Evolutionary conservation across 2,329 filamentous ascomycete species (phyloP), one percentile per base, ranked within the genome.

Genomic region (Claviceps sp.): DNA sequence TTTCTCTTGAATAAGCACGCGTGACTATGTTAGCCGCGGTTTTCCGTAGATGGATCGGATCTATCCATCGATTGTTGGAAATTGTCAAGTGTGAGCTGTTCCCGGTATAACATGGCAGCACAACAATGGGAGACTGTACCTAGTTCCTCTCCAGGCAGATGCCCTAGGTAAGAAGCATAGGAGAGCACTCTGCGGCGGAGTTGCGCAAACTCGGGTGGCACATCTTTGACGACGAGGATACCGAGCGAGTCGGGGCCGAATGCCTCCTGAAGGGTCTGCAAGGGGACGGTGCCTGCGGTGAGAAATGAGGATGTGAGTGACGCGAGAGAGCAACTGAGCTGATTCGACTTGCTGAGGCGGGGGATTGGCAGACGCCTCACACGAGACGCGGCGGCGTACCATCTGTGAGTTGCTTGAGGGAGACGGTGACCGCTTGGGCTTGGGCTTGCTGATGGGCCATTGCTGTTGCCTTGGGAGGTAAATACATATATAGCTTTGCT

Each of bases 211-310:
- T 80, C 73, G 5, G 75, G 56, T 0, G 89, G 87, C 0, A 97
- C 79, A 63, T 89, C 87, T 64, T 86, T 89, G 47, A 98, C 90
- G n/a, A 97, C 73, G 52, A 98, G 84, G 50, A 98, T 95, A 0
- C 93, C 93, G 13, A 97, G 74, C 2, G 89, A 95, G 26, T 87
- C 81, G 1, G 90, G 89, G 0, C 93, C 93, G 64, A 98, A 97
- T 0, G 93, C 93, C 59, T 85, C 69, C 60, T 87, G 79, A 11
- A 93, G 75, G 0, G 78, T 78, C 52, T 79, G 76, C 50, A 88
- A 84, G 0, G 84, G 75, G 46, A 91, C 74, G 53, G 76, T 77
- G 20, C 81, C 85, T 87, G 57, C 43, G 50, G 40, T 47, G 5
- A 34, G 58, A 42, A 53, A 44, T 34, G 30, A 50, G 6, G 36